A percentile compares a stretch with the other conserved stretches of the same genome.
Evolutionary conservation across 768 basidiomycete genomes (phyloP).

Genomic region (Lactifluus subvellereus): DNA sequence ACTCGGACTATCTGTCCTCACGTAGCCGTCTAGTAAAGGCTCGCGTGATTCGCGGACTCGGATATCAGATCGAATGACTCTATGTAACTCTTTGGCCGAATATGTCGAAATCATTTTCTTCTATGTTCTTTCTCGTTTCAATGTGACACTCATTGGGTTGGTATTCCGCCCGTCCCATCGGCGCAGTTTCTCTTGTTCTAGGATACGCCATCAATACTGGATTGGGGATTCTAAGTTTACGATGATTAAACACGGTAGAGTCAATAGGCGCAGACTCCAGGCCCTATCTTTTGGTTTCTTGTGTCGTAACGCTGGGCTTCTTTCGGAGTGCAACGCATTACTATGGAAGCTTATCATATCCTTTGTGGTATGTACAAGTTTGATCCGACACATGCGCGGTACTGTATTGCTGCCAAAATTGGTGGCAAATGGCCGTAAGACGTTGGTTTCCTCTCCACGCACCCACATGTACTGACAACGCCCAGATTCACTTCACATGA

Average conservation of each 20-base stretch:
- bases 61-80: no score
- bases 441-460: background rate
- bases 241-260: background rate
- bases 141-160: background rate
- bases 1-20: background rate
- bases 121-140: background rate
- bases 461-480: background rate
- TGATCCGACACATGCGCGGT: background rate
- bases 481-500: conserved; percentile 7
- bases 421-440: background rate
- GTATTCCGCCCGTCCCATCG: background rate
- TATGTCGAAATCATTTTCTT: background rate
- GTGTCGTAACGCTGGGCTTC: background rate
- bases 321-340: background rate
- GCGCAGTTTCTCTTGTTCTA: background rate
- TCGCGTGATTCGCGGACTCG: background rate
- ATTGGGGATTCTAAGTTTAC: background rate
- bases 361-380: background rate
- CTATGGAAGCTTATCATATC: background rate
- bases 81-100: background rate
- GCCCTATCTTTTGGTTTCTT: background rate
- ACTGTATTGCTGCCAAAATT: background rate
- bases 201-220: background rate
- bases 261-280: background rate
- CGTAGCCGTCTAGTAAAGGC: background rate